A percentile compares a stretch with the other conserved stretches of the same genome.
These are phyloP conservation scores for Chalciporus piperatus DNA, from an alignment of 768 basidiomycete genomes.

Conservation along the genomic window DNA sequence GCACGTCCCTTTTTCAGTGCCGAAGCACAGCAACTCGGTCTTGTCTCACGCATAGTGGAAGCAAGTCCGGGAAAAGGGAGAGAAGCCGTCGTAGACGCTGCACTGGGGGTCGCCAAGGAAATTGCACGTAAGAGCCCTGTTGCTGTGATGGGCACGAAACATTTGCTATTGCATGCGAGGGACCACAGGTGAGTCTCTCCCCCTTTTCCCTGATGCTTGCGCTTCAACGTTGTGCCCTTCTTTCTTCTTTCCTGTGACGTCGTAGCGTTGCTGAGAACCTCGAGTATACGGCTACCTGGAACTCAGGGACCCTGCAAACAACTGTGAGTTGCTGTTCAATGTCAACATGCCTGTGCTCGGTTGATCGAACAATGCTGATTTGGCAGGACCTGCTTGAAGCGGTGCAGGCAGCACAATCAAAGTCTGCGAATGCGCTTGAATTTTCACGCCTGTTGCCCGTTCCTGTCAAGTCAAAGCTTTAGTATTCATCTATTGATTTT, in stretches of 20 bases:
- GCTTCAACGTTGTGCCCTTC: background rate
- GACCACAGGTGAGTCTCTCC: constrained; percentile 60
- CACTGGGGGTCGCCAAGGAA: constrained; percentile 59
- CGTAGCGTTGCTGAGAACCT: constrained; percentile 44
- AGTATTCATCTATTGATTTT: background rate
- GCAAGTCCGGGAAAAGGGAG: constrained; percentile 43
- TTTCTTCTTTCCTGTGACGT: background rate
- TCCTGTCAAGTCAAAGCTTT: background rate
- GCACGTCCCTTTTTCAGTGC: constrained; percentile 63
- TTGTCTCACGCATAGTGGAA: constrained; percentile 68
- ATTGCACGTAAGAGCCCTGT: constrained; percentile 80
- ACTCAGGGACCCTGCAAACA: constrained; percentile 49
- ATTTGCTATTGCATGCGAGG: constrained; percentile 69
- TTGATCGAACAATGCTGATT: background rate
- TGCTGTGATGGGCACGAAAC: constrained; percentile 75
- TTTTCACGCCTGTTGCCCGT: constrained; percentile 3
- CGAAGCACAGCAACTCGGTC: constrained; percentile 67
- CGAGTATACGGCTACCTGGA: constrained; percentile 59
- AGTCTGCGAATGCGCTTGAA: background rate
- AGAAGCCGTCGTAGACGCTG: constrained; percentile 62
- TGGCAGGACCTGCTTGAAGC: constrained; percentile 9
- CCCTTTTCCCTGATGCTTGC: background rate
- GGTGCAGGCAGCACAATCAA: constrained; percentile 2
- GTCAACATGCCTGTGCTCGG: background rate
- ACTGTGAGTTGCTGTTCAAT: constrained; percentile 29